Evolutionary conservation across 441 rosid genomes (phyloP), one percentile per base, ranked within the genome.

Genomic region (Lepidium campestre): DNA sequence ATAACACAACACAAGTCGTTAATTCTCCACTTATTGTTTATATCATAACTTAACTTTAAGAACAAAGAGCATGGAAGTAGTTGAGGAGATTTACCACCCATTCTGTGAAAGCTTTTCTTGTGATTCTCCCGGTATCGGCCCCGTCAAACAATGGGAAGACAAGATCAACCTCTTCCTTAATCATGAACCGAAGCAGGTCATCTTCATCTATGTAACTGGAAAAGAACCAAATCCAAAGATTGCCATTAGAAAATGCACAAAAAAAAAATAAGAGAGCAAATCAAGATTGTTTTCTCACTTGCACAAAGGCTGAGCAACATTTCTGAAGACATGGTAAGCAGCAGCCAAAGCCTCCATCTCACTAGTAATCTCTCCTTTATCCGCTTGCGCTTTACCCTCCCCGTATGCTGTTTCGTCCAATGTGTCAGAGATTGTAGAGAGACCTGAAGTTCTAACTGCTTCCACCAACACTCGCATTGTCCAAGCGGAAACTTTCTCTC

Each of bases 401-500:
- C 78, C 91, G 61, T 85, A 56, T 71, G 12, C 53, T 35, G 29
- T 69, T 71, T 88, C 91, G 41, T 90, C 92, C 57, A 93, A 55
- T 1, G 90, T 62, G 50, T 82, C 76, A 15, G 98, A 93, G 61
- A 93, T 81, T 20, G 96, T 88, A 1, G 89, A 80, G 32, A 88
- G 79, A 57, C 92, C 85, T 2, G 97, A 86, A 46, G 68, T 85
- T 68, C 82, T 80, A 22, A 90, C 85, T 1, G 88, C 97, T 63
- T 93, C 98, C 9, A 90, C 78, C 83, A 93, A 73, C 52, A 81
- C 83, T 74, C 89, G 85, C 97, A 93, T 88, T 2, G 90, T 85
- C 97, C 97, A 93, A 65, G 96, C 81, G 0, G 97, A 88, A 53
- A 93, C 98, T 80, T 85, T 93, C 19, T 87, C 94, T 63, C 77